Conservation (phyloP, 108 stramenopile genomes). For the Skeletonema menzelii region DNA sequence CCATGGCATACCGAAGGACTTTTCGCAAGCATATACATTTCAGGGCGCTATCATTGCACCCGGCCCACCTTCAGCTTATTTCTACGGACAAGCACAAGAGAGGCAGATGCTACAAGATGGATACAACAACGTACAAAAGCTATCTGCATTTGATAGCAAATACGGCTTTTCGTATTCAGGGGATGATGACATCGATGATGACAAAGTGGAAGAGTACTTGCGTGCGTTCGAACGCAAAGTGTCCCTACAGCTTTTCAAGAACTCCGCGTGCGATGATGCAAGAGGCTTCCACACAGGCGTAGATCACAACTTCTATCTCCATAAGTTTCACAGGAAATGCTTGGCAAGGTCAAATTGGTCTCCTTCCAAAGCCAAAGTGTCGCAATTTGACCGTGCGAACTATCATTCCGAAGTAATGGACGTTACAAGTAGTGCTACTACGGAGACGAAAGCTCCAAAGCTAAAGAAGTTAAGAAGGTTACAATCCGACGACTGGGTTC, state of each 20-base stretch:
- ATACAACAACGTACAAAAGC: background rate
- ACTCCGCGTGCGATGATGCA: background rate
- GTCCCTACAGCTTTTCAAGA: background rate
- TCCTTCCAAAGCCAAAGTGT: background rate
- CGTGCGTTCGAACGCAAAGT: background rate
- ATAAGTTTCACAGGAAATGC: background rate
- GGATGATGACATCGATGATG: background rate
- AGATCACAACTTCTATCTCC: background rate
- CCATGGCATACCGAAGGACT: background rate
- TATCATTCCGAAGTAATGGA: background rate
- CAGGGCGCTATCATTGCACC: background rate
- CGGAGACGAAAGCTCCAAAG: background rate
- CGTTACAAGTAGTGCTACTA: background rate
- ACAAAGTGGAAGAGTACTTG: background rate
- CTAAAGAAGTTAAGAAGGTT: background rate
- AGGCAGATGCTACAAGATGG: background rate
- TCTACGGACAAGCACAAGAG: background rate
- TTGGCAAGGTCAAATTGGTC: background rate
- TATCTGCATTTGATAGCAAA: slow-evolving; percentile 1
- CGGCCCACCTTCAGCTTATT: background rate
- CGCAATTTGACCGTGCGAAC: background rate
- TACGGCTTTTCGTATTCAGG: background rate
- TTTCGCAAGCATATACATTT: background rate
- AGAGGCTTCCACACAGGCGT: background rate
- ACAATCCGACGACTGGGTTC: background rate